A percentile compares a stretch with the other conserved stretches of the same genome.
Evolutionary conservation across 164 flowering plant species (phyloP).

Genomic region (Magnolia kwangsiensis): DNA sequence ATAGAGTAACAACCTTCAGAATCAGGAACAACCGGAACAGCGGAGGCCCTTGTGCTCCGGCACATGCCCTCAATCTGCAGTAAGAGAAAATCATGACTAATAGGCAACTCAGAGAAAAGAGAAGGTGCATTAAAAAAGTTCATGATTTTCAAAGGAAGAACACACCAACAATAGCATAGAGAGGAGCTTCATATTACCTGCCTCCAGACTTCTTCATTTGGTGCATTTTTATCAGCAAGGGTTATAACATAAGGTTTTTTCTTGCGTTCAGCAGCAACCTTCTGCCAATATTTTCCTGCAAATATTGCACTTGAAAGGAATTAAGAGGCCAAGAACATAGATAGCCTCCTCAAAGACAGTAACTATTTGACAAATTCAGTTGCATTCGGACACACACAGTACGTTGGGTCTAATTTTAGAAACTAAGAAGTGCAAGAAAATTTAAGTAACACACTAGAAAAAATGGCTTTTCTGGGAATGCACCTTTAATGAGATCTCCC

Average conservation of each 20-base stretch:
- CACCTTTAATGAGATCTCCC: slow-evolving; percentile 98
- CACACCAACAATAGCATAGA: not conserved
- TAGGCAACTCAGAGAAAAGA: slow-evolving; percentile 2
- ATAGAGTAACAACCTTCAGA: slow-evolving; percentile 59
- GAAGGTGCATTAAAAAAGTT: not conserved
- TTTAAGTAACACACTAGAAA: not conserved
- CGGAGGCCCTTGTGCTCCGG: slow-evolving; percentile 68
- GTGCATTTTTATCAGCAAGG: slow-evolving; percentile 98
- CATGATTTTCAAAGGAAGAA: not conserved
- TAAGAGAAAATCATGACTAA: slow-evolving; percentile 11
- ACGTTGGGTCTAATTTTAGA: not conserved
- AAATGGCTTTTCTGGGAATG: not conserved
- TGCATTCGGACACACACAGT: not conserved
- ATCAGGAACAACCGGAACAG: slow-evolving; percentile 87
- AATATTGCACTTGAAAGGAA: slow-evolving; percentile 6
- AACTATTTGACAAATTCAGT: not conserved
- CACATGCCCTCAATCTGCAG: slow-evolving; percentile 90
- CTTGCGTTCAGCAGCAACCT: slow-evolving; percentile 74
- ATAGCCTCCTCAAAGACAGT: not conserved
- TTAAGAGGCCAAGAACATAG: not conserved
- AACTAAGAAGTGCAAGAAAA: not conserved
- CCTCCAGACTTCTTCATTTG: slow-evolving; percentile 97
- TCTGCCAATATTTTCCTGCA: slow-evolving; percentile 86
- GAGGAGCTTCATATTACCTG: slow-evolving; percentile 46
- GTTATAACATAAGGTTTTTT: slow-evolving; percentile 73